A percentile compares a stretch with the other conserved stretches of the same genome.
Conservation (phyloP, 108 stramenopile genomes). For the Skeletonema tropicum region DNA sequence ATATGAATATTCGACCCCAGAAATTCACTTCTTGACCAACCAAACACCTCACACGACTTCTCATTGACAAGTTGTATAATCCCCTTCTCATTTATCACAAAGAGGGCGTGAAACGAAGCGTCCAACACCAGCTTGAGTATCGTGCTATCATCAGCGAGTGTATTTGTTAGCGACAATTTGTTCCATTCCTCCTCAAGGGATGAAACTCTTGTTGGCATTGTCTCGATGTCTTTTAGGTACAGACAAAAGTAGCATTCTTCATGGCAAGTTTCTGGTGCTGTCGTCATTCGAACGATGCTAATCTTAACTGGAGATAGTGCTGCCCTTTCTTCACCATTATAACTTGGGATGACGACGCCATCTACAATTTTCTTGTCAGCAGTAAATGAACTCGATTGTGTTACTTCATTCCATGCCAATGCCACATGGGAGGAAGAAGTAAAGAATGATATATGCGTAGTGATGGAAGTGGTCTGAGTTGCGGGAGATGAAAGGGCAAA, state of each 20-base stretch:
- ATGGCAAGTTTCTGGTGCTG: slow-evolving; percentile 1
- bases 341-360: slow-evolving; percentile 3
- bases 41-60: slow-evolving; percentile 26
- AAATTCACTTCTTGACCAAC: slow-evolving; percentile 38
- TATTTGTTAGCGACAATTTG: not conserved
- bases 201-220: not conserved
- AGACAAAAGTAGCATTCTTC: slow-evolving; percentile 29
- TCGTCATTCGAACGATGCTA: slow-evolving; percentile 18
- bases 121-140: slow-evolving; percentile 1
- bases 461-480: slow-evolving; percentile 2
- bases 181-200: slow-evolving; percentile 8
- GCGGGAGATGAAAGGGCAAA: slow-evolving; percentile 5
- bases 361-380: slow-evolving; percentile 1
- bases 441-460: slow-evolving; percentile 19
- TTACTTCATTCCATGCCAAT: slow-evolving; percentile 24
- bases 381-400: slow-evolving; percentile 5
- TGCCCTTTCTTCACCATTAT: not conserved
- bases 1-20: slow-evolving; percentile 39
- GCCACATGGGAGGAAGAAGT: not conserved
- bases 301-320: slow-evolving; percentile 15
- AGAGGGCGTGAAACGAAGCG: slow-evolving; percentile 6
- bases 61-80: slow-evolving; percentile 43
- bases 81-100: slow-evolving; percentile 44
- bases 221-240: slow-evolving; percentile 19
- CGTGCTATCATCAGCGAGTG: not conserved